These are phyloP conservation scores for Erigeron philadelphicus DNA, from an alignment of 140 eudicot species.

Conservation along the genomic window DNA sequence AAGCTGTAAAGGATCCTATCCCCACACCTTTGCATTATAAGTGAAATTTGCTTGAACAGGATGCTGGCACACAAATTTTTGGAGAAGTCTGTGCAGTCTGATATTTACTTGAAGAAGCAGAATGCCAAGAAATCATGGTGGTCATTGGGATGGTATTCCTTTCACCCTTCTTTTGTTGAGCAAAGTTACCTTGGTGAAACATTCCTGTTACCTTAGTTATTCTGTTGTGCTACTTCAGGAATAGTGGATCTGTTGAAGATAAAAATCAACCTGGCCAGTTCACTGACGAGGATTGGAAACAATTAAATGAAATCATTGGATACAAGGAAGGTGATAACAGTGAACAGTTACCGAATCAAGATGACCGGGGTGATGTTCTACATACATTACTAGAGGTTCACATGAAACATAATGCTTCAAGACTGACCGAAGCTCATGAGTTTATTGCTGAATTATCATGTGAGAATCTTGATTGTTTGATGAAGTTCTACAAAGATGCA, in stretches of 20 bases:
- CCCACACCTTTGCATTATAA: slow-evolving; percentile 16
- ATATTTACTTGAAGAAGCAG: slow-evolving; percentile 50
- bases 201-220: slow-evolving; percentile 15
- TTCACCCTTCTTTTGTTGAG: slow-evolving; percentile 5
- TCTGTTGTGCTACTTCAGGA: slow-evolving; percentile 39
- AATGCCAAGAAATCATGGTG: slow-evolving; percentile 87
- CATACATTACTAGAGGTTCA: slow-evolving; percentile 68
- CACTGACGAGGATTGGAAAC: slow-evolving; percentile 87
- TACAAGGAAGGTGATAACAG: slow-evolving; percentile 79
- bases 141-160: slow-evolving; percentile 78
- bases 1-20: slow-evolving; percentile 1
- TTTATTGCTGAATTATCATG: slow-evolving; percentile 88
- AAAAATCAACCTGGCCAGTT: slow-evolving; percentile 58
- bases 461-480: slow-evolving; percentile 74
- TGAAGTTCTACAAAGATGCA: slow-evolving; percentile 73
- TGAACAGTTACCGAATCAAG: slow-evolving; percentile 34
- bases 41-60: slow-evolving; percentile 40
- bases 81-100: slow-evolving; percentile 68
- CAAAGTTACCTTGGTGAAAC: slow-evolving; percentile 9
- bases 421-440: slow-evolving; percentile 57
- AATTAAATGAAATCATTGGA: slow-evolving; percentile 74
- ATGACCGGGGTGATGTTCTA: slow-evolving; percentile 46
- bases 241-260: slow-evolving; percentile 50
- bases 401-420: slow-evolving; percentile 97
- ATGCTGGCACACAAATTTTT: slow-evolving; percentile 97